Conservation (phyloP, 805 yeast genomes). For the Ogataea methanolica region DNA sequence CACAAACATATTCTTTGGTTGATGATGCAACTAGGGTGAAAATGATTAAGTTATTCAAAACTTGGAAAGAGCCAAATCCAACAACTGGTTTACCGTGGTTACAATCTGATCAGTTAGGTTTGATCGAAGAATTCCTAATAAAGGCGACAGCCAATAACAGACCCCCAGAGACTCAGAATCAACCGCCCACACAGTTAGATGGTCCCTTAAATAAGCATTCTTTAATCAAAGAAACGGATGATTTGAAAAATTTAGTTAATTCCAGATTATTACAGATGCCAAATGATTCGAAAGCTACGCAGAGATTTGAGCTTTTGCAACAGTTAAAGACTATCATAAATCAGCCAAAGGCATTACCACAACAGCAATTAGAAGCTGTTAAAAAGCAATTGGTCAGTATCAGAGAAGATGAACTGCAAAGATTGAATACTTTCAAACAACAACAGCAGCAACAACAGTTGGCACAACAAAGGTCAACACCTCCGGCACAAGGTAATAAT, state of each 20-base stretch:
- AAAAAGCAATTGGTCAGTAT: conserved; percentile 29
- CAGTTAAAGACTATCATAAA: conserved; percentile 39
- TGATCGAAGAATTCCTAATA: conserved; percentile 69
- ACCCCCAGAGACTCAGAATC: conserved; percentile 13
- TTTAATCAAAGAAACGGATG: conserved; percentile 29
- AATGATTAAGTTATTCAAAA: conserved; percentile 71
- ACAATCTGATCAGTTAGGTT: conserved; percentile 60
- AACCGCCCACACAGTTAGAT: not conserved
- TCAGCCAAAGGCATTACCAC: conserved; percentile 23
- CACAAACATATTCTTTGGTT: conserved; percentile 73
- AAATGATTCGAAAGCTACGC: conserved; percentile 37
- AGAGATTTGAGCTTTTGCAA: conserved; percentile 39
- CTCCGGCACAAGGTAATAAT: not conserved
- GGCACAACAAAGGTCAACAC: conserved; percentile 12
- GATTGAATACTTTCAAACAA: conserved; percentile 21
- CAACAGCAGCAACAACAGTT: conserved; percentile 15
- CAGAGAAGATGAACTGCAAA: conserved; percentile 30
- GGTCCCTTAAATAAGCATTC: conserved; percentile 13
- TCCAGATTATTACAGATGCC: conserved; percentile 33
- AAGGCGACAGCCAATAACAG: conserved; percentile 46
- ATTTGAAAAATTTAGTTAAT: conserved; percentile 40
- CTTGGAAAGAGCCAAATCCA: conserved; percentile 76
- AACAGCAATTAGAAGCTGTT: conserved; percentile 28
- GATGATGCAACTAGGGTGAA: conserved; percentile 71
- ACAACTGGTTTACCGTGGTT: conserved; percentile 68